These are phyloP conservation scores for Oryza glumipatula DNA, from an alignment of 176 grass and related monocot genomes.

Conservation along the genomic window DNA sequence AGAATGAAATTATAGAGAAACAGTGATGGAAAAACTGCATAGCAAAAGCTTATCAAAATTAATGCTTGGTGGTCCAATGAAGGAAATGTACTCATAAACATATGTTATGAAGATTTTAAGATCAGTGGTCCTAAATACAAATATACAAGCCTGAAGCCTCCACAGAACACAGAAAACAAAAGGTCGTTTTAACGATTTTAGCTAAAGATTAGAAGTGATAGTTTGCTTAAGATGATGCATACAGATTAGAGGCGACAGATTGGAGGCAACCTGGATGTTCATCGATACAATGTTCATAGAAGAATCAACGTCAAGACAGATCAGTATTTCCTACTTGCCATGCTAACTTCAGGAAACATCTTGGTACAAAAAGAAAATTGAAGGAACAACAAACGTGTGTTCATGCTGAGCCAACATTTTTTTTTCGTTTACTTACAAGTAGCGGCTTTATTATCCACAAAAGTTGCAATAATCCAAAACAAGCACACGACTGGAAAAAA, in stretches of 20 bases:
- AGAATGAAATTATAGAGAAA: neutral
- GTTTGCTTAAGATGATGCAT: neutral
- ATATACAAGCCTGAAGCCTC: neutral
- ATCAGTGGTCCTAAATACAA: neutral
- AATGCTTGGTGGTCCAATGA: neutral
- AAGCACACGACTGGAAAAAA: conserved; percentile 3
- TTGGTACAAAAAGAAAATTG: neutral
- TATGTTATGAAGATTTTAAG: neutral
- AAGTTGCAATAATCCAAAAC: conserved; percentile 21
- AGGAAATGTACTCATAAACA: conserved; percentile 2
- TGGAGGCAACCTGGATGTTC: conserved; percentile 23
- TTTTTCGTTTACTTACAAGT: neutral
- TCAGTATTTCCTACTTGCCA: conserved; percentile 11
- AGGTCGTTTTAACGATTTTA: conserved; percentile 5
- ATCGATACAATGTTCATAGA: neutral
- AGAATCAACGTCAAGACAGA: neutral
- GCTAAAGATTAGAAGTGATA: neutral
- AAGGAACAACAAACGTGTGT: neutral
- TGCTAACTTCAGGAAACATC: neutral
- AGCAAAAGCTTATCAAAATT: neutral
- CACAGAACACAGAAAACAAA: neutral
- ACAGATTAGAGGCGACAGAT: conserved; percentile 11
- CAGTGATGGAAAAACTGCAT: neutral
- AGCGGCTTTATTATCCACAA: neutral
- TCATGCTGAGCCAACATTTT: neutral